Base-by-base conservation (phyloP, 495 filamentous ascomycete species). In the Tuber calosporum region DNA sequence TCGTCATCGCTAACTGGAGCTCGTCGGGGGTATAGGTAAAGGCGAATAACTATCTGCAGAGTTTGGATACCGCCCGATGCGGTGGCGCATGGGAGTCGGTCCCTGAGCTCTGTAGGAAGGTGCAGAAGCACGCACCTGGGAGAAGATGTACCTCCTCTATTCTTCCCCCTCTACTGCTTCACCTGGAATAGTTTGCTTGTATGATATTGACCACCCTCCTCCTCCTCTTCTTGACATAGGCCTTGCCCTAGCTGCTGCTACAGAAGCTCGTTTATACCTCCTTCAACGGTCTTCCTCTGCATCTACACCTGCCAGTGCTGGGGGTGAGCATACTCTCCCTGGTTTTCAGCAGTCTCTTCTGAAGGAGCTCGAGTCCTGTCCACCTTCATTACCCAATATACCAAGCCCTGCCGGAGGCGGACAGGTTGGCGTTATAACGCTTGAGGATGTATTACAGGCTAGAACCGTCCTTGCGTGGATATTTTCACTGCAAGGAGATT, bases 101-200 rank as follows among this genome's bases (percentile, higher is more conserved):
- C 20, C 91, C 91, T 67, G 95, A 97, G 84, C 85, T 96, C 76
- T 88, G 92, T 78, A 88, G 93, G 79, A 98, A 99, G 84, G 87
- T 97, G 74, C 91, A 89, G 79, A 97, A 98, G 82, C 94, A 98
- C 87, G 93, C 93, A 73, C 90, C 93, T 66, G 89, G 94, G 66
- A 89, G 91, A 80, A 87, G 87, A 82, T 97, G 95, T 97, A 90
- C 73, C 86, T 79, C 26, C 43, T 66, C 74, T 15, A 73, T 77
- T 53, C 42, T 26, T 62, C 74, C 66, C 39, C 37, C 39, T 26
- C 22, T 26, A 13, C 17, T 38, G 1, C 3, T 30, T 69, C 22
- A 43, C 43, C 62, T 68, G 66, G 30, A 41, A 48, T 58, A 40
- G 39, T 71, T 30, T 73, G 38, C 70, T 19, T 71, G 68, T 40